A percentile compares a stretch with the other conserved stretches of the same genome.
Evolutionary conservation across 495 filamentous ascomycete genomes (phyloP).

Genomic region (Trichoderma parareesei): DNA sequence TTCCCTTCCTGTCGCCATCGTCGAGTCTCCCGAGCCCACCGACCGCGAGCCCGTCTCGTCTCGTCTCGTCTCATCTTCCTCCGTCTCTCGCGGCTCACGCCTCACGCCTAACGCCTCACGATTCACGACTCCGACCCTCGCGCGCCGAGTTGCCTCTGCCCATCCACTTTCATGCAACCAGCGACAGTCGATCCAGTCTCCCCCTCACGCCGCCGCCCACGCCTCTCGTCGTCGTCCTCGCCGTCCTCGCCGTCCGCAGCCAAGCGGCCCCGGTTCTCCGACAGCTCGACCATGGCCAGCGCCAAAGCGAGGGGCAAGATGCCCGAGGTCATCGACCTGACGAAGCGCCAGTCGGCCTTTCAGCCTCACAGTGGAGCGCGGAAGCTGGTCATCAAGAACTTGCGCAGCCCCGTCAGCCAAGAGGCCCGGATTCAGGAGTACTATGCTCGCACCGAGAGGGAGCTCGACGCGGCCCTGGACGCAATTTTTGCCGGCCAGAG

Average conservation of each 20-base stretch:
- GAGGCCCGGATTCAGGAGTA: slow-evolving; percentile 43
- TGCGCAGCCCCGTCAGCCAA: slow-evolving; percentile 47
- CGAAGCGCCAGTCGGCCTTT: slow-evolving; percentile 29
- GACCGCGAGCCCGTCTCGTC: not conserved
- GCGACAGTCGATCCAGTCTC: slow-evolving; percentile 3
- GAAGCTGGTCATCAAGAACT: slow-evolving; percentile 81
- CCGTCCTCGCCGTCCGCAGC: slow-evolving; percentile 1
- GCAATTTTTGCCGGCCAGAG: slow-evolving; percentile 60
- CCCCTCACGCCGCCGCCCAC: slow-evolving; percentile 8
- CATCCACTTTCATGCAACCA: slow-evolving; percentile 10
- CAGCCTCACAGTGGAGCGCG: slow-evolving; percentile 58
- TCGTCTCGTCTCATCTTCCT: not conserved
- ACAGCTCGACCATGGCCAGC: slow-evolving; percentile 20
- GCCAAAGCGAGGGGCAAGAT: slow-evolving; percentile 32
- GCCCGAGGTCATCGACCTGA: slow-evolving; percentile 34
- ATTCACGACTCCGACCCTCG: not conserved
- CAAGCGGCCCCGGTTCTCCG: not conserved
- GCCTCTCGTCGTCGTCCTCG: slow-evolving; percentile 7
- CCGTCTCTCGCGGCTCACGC: too few species aligned
- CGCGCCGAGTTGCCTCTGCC: not conserved
- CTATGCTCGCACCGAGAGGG: slow-evolving; percentile 60
- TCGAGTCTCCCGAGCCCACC: not conserved
- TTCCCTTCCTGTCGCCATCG: too few species aligned
- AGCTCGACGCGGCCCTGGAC: slow-evolving; percentile 62
- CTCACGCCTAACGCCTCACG: not conserved